phyloP scores from a whole-genome alignment of 306 rosid genomes.

The Glycyrrhiza uralensis region DNA sequence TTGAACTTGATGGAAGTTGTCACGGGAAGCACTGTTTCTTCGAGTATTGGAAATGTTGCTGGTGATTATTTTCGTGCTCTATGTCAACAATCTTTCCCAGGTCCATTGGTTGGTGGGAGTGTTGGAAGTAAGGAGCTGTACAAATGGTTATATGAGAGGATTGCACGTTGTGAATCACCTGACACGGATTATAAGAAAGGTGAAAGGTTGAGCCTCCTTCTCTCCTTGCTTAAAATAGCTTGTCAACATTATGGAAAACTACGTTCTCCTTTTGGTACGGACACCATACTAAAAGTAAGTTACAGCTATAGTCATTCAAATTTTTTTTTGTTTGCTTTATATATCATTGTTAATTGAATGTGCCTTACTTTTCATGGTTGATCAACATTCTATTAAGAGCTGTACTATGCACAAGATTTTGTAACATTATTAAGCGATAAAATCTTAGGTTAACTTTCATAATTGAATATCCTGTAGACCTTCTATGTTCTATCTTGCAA shows the following conservation, averaged over 20 bases:
- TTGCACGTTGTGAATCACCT: slow-evolving; percentile 51
- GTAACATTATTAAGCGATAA: background rate
- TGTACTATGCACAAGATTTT: background rate
- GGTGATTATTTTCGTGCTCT: slow-evolving; percentile 65
- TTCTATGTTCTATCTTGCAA: background rate
- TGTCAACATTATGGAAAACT: slow-evolving; percentile 92
- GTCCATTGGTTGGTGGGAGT: slow-evolving; percentile 92
- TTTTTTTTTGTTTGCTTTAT: background rate
- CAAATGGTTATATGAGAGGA: slow-evolving; percentile 93
- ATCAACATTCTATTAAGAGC: background rate
- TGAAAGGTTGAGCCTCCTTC: slow-evolving; percentile 72
- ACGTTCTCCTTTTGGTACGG: slow-evolving; percentile 86
- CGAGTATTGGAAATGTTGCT: slow-evolving; percentile 38
- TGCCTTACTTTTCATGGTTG: background rate
- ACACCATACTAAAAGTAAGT: slow-evolving; percentile 59
- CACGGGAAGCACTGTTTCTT: slow-evolving; percentile 40
- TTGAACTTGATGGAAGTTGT: slow-evolving; percentile 74
- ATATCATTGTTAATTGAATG: background rate
- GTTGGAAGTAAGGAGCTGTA: slow-evolving; percentile 85
- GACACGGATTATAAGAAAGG: slow-evolving; percentile 68
- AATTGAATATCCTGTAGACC: background rate
- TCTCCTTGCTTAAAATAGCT: slow-evolving; percentile 85
- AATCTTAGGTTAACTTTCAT: background rate
- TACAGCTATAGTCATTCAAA: background rate
- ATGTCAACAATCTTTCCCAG: slow-evolving; percentile 86